Evolutionary conservation across 148 eudicot species (phyloP).

Genomic region (Camellia japonica): DNA sequence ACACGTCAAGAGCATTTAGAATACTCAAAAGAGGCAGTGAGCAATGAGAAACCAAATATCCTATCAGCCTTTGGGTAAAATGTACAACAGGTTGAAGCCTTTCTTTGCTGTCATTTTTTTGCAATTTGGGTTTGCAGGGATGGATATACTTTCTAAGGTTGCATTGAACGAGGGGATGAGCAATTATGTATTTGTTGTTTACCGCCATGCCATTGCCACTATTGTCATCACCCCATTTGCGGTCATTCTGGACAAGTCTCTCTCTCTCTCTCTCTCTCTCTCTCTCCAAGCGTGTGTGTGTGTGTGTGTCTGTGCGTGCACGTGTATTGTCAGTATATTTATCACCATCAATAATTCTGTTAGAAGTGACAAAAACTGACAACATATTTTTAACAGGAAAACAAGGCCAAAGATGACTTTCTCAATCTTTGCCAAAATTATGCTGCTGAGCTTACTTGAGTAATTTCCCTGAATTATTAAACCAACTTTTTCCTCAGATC

Average conservation of each 20-base stretch:
- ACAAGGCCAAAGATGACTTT: constrained; percentile 77
- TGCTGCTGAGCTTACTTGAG: constrained; percentile 77
- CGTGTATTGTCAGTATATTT: neutral
- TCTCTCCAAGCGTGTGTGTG: neutral
- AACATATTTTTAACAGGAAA: constrained; percentile 50
- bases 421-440: constrained; percentile 56
- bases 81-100: constrained; percentile 49
- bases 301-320: neutral
- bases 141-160: constrained; percentile 82
- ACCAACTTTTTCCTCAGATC: neutral
- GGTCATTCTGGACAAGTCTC: constrained; percentile 65
- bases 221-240: constrained; percentile 82
- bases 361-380: constrained; percentile 7
- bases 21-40: constrained; percentile 13
- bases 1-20: neutral
- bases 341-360: neutral
- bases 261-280: constrained; percentile 19
- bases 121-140: constrained; percentile 83
- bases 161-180: constrained; percentile 89
- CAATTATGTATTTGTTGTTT: constrained; percentile 86
- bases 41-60: constrained; percentile 15
- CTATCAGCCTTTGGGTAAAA: constrained; percentile 20
- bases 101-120: constrained; percentile 63
- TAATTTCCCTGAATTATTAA: constrained; percentile 27
- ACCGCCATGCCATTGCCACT: constrained; percentile 85